Conservation (phyloP, 257 asterid genomes). For the Knoxia roxburghii region DNA sequence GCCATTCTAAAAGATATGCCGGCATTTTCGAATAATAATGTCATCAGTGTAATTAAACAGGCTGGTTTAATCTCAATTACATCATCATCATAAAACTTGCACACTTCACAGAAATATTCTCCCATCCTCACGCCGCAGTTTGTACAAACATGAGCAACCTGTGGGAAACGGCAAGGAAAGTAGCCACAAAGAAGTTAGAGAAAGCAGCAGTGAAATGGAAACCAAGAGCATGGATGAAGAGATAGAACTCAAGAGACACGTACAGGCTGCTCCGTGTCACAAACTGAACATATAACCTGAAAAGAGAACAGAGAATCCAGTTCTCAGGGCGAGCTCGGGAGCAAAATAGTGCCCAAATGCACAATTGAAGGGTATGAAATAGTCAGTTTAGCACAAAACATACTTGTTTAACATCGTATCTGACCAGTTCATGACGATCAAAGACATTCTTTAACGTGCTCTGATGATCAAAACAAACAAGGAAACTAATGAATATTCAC, state of each 20-base stretch:
- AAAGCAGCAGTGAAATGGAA: background rate
- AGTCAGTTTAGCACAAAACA: slow-evolving; percentile 25
- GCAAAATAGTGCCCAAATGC: slow-evolving; percentile 1
- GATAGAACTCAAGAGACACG: slow-evolving; percentile 20
- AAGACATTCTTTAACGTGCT: slow-evolving; percentile 43
- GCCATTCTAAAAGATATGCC: background rate
- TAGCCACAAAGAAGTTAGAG: background rate
- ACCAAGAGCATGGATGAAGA: background rate
- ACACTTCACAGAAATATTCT: slow-evolving; percentile 76
- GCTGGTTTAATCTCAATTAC: slow-evolving; percentile 34
- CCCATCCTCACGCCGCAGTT: slow-evolving; percentile 98
- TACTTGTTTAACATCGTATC: slow-evolving; percentile 82
- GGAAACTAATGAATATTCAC: slow-evolving; percentile 7
- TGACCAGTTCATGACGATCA: slow-evolving; percentile 80
- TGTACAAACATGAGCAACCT: slow-evolving; percentile 78
- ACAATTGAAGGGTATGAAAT: slow-evolving; percentile 8
- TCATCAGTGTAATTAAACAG: background rate
- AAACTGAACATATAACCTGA: slow-evolving; percentile 95
- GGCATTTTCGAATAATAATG: background rate
- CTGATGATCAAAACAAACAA: slow-evolving; percentile 34
- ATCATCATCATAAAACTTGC: slow-evolving; percentile 94
- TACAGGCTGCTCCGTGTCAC: slow-evolving; percentile 97
- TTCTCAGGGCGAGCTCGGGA: background rate
- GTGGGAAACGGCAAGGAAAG: slow-evolving; percentile 14
- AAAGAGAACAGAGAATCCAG: slow-evolving; percentile 10